Evolutionary conservation across 1,139 yeast genomes (phyloP).

Genomic region (Saccharomyces pastorianus): DNA sequence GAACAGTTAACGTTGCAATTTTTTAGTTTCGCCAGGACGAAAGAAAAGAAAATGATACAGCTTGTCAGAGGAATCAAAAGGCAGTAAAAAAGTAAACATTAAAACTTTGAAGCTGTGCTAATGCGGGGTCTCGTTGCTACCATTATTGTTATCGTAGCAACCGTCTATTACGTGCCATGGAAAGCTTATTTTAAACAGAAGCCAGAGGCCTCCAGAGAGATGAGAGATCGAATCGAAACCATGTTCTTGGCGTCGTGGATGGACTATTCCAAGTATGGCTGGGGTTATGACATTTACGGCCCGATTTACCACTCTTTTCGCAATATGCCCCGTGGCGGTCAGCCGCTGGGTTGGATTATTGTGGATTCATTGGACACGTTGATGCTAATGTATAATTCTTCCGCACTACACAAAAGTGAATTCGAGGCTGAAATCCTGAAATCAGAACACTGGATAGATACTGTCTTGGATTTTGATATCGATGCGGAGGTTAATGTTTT

Average conservation of each 20-base stretch:
- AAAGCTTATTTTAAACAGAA: neutral
- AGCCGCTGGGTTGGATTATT: constrained; percentile 92
- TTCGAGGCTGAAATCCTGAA: neutral
- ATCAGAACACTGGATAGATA: constrained; percentile 70
- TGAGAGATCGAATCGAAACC: constrained; percentile 18
- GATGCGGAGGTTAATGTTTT: constrained; percentile 72
- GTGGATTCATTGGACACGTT: constrained; percentile 85
- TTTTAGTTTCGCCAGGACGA: neutral
- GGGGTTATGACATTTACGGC: constrained; percentile 70
- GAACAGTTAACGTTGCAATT: neutral
- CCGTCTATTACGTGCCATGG: neutral
- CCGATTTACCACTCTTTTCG: constrained; percentile 56
- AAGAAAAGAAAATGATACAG: neutral
- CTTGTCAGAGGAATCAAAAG: neutral
- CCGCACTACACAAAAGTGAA: constrained; percentile 44
- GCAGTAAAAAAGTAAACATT: neutral
- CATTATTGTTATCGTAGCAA: neutral
- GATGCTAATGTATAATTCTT: constrained; percentile 68
- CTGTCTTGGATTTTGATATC: constrained; percentile 50
- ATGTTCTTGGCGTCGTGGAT: constrained; percentile 75
- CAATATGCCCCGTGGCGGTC: constrained; percentile 55
- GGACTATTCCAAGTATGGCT: constrained; percentile 67
- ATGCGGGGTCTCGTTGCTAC: neutral
- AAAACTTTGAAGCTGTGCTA: neutral
- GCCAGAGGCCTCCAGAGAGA: neutral